A percentile compares a stretch with the other conserved stretches of the same genome.
These are phyloP conservation scores for Erysimum cheiranthoides DNA, from an alignment of 345 rosid species.

Conservation along the genomic window DNA sequence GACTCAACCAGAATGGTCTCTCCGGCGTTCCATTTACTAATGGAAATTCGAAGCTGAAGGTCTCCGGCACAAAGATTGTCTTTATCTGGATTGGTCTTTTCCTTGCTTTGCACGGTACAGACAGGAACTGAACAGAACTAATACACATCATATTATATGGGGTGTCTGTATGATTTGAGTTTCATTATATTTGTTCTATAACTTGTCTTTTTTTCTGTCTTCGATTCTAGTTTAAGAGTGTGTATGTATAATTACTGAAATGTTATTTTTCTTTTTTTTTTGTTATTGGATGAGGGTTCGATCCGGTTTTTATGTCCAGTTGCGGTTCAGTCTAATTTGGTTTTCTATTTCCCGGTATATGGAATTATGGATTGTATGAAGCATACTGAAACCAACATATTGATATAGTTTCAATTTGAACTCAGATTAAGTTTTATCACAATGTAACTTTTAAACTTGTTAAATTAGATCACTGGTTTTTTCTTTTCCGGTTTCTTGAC, in stretches of 20 bases:
- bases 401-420: not conserved
- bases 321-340: not conserved
- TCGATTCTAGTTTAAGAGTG: conserved; percentile 25
- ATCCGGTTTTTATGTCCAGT: conserved; percentile 12
- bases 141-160: conserved; percentile 17
- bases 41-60: conserved; percentile 44
- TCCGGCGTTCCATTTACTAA: conserved; percentile 45
- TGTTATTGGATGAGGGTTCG: conserved; percentile 7
- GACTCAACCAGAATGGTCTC: conserved; percentile 46
- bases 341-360: not conserved
- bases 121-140: conserved; percentile 26
- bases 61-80: conserved; percentile 15
- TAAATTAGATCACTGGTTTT: not conserved
- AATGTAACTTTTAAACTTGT: not conserved
- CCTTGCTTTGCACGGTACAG: conserved; percentile 30
- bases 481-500: not conserved
- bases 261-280: not conserved
- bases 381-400: conserved; percentile 6
- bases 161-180: not conserved
- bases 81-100: conserved; percentile 23
- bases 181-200: conserved; percentile 33
- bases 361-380: not conserved
- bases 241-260: conserved; percentile 12
- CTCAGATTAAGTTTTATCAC: not conserved
- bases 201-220: not conserved